Base-by-base conservation (phyloP, 306 rosid genomes). In the Medicago ruthenica region DNA sequence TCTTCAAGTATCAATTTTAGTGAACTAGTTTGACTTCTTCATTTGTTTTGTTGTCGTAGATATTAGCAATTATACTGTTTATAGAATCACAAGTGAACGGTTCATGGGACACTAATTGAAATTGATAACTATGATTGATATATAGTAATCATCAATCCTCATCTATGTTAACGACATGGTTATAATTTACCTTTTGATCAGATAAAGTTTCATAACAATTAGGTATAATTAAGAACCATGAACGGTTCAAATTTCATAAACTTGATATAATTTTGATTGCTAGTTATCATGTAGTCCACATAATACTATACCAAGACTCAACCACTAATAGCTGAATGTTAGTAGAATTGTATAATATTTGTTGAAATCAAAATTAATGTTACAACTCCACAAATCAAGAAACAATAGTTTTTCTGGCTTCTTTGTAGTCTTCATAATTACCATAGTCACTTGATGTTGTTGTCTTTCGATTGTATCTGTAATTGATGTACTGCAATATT, bases 401-500 rank as follows among this genome's bases (percentile, higher is more conserved):
- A 9, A 20, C 79, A 0, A 4, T 21, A 67, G 9, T 36, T 78
- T 86, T 87, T 16, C 45, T 76, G 18, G 74, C 83, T 82, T 87
- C 85, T 71, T 80, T 54, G 55, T 82, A 82, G 63, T 67, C 76
- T 51, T 45, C 80, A 75, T 9, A 71, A 22, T 36, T 40, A 48
- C 50, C 53, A 22, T 76, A 83, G 15, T 21, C 65, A 14, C 40
- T 69, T 13, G 42, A 7, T 37, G 61, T 45, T 27, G 31, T 27
- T 27, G 63, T 73, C 74, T 16, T 72, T 44, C 77, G 69, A 3
- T 53, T 9, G 78, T 78, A 68, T 77, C 76, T 88, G 36, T 87
- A 91, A 60, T 89, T 83, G 24, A 79, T 40, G 82, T 91, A 91
- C 89, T 91, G 97, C 85, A 89, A 22, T 68, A 89, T 89, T 77